Evolutionary conservation across 2,329 filamentous ascomycete species (phyloP), one percentile per base, ranked within the genome.

Genomic region (Pseudocercospora fijiensis): DNA sequence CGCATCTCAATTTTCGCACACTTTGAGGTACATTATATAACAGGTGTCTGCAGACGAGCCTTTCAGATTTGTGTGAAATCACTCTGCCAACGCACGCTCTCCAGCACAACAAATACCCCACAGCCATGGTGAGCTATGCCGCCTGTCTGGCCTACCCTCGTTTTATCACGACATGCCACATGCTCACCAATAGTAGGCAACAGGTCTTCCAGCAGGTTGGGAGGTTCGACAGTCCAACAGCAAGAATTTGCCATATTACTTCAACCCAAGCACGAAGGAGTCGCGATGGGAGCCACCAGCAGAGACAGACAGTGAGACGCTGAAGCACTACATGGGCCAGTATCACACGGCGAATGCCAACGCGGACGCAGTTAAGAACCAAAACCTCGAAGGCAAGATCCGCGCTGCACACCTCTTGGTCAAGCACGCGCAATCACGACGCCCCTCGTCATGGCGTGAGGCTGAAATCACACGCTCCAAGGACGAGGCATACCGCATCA

Each of bases 201-300:
- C 73, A 22, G 73, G 72, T 62, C 66, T 75, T 51, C 73, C 72
- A 52, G 61, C 73, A 37, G 73, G 72, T 49, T 75, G 73, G 74
- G 95, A 98, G 82, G 92, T 99, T 76, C 92, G 95, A 78, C 92
- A 96, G 82, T 96, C 92, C 78, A 96, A 97, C 83, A 96, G 92
- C 79, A 98, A 97, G 83, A 96, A 96, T 81, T 89, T 98, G 37
- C 95, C 95, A 41, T 99, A 99, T 84, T 99, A 98, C 83, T 98
- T 97, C 89, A 96, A 97, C 80, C 83, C 89, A 52, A 81, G 80
- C 71, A 91, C 92, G 68, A 94, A 93, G 78, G 88, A 92, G 76
- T 98, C 95, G 67, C 87, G 91, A 80, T 99, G 95, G 95, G 95
- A 98, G 76, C 94, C 95, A 2, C 95, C 95, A 8, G 78, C 86